Evolutionary conservation across 2,329 filamentous ascomycete genomes (phyloP).

Genomic region (Arthrobotrys megalospora): DNA sequence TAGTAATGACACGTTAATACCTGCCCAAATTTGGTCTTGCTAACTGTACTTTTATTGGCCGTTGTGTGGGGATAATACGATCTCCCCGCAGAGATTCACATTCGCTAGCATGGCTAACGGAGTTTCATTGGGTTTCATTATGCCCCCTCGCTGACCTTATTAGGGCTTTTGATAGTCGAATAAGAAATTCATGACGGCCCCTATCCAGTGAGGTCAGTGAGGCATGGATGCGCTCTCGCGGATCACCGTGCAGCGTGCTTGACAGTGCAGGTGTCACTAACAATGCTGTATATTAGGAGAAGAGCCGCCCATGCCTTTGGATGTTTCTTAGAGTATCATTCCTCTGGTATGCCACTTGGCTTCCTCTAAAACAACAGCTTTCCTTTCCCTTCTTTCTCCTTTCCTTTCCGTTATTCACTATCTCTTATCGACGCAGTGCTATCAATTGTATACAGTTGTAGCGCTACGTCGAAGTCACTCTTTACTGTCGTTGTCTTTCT

Average conservation of each 20-base stretch:
- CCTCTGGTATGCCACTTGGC: constrained; percentile 56
- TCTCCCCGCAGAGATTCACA: constrained; percentile 47
- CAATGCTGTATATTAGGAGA: constrained; percentile 51
- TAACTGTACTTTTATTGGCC: constrained; percentile 50
- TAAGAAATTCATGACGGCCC: constrained; percentile 45
- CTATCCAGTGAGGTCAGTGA: constrained; percentile 52
- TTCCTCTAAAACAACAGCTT: constrained; percentile 37
- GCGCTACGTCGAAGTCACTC: constrained; percentile 57
- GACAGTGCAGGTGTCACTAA: constrained; percentile 17
- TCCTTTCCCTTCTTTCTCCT: constrained; percentile 20
- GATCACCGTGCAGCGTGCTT: constrained; percentile 42
- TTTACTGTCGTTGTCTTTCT: constrained; percentile 15
- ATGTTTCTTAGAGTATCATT: constrained; percentile 36
- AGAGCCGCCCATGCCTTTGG: constrained; percentile 35
- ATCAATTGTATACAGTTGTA: constrained; percentile 27
- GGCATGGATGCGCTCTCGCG: constrained; percentile 56
- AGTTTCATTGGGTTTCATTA: constrained; percentile 61
- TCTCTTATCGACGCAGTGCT: constrained; percentile 59
- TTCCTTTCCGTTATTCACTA: constrained; percentile 39
- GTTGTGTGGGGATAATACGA: constrained; percentile 37
- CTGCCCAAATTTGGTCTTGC: constrained; percentile 46
- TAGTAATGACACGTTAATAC: constrained; percentile 43
- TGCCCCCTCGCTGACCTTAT: constrained; percentile 46
- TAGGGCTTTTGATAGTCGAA: constrained; percentile 38
- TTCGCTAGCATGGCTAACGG: constrained; percentile 49